phyloP scores from a whole-genome alignment of 768 basidiomycete genomes.

The Pisolithus sp. region DNA sequence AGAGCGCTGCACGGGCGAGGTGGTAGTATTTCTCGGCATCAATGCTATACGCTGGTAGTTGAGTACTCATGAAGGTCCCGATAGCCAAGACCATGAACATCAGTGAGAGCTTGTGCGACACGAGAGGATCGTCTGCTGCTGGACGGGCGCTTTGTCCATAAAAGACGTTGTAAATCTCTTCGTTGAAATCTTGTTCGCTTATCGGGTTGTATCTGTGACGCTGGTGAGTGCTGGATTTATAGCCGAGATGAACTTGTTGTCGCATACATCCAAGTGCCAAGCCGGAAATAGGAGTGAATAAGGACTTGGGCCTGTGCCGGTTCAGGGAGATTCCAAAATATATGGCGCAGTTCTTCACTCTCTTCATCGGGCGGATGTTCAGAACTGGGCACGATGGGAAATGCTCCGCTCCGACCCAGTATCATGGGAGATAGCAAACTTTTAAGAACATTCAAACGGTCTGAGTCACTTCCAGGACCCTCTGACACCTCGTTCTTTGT shows the following conservation, averaged over 20 bases:
- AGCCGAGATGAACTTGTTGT: neutral
- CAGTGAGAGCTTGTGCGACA: slow-evolving; percentile 56
- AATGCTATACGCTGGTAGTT: slow-evolving; percentile 49
- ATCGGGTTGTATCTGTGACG: slow-evolving; percentile 59
- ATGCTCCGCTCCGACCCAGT: slow-evolving; percentile 54
- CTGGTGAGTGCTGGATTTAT: slow-evolving; percentile 6
- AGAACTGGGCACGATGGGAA: slow-evolving; percentile 49
- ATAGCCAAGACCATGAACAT: slow-evolving; percentile 65
- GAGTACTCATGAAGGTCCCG: slow-evolving; percentile 55
- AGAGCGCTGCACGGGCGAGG: slow-evolving; percentile 57
- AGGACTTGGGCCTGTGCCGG: slow-evolving; percentile 55
- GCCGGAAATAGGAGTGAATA: slow-evolving; percentile 52
- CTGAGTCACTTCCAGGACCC: slow-evolving; percentile 42
- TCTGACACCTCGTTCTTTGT: slow-evolving; percentile 57
- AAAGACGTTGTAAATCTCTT: slow-evolving; percentile 52
- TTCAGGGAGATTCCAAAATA: slow-evolving; percentile 68
- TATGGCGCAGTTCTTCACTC: slow-evolving; percentile 44
- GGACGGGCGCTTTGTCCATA: slow-evolving; percentile 42
- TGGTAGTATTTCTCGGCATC: slow-evolving; percentile 71
- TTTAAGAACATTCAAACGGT: slow-evolving; percentile 43
- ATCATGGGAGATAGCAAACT: slow-evolving; percentile 57
- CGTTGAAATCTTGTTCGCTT: slow-evolving; percentile 51
- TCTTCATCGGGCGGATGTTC: slow-evolving; percentile 34
- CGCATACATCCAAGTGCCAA: slow-evolving; percentile 68
- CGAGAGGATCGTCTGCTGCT: slow-evolving; percentile 43